Percentiles rank a stretch among this genome's conserved stretches.
Evolutionary conservation across 305 asterid species (phyloP).

Genomic region (Rubia occidens): DNA sequence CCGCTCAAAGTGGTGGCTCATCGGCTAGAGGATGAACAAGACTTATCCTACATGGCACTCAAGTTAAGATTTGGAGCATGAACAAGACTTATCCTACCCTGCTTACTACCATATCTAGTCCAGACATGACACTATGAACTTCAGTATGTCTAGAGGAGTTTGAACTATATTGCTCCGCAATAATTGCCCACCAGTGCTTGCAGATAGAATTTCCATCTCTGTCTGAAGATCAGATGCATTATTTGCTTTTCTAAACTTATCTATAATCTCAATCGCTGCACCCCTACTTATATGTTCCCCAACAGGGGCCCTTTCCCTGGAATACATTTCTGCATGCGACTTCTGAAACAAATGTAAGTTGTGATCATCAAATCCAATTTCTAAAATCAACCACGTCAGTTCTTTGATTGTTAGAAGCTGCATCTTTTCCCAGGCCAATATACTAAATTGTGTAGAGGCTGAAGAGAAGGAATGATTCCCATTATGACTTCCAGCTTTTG

Average conservation of each 20-base stretch:
- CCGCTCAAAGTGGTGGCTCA: conserved; percentile 2
- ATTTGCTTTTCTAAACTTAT: conserved; percentile 73
- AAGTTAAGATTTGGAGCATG: conserved; percentile 63
- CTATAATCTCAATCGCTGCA: conserved; percentile 37
- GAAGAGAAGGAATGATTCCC: conserved; percentile 28
- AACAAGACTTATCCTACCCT: conserved; percentile 49
- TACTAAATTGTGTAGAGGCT: conserved; percentile 35
- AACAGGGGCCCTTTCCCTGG: conserved; percentile 25
- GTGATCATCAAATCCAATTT: conserved; percentile 31
- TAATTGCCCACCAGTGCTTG: conserved; percentile 43
- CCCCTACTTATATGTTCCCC: conserved; percentile 30
- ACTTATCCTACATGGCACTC: conserved; percentile 67
- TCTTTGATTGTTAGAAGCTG: conserved; percentile 30
- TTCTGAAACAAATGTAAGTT: conserved; percentile 26
- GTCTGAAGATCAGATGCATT: conserved; percentile 72
- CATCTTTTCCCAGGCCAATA: conserved; percentile 31
- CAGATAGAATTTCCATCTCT: conserved; percentile 36
- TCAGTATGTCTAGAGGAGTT: conserved; percentile 34
- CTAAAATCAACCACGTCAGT: conserved; percentile 32
- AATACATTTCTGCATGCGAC: conserved; percentile 24
- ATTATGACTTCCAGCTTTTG: conserved; percentile 33
- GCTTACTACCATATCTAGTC: conserved; percentile 51
- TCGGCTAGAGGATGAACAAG: conserved; percentile 16
- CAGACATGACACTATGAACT: conserved; percentile 35
- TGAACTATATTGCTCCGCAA: conserved; percentile 66